A percentile compares a stretch with the other conserved stretches of the same genome.
phyloP scores from a whole-genome alignment of 306 rosid species.

The Acacia crassicarpa region DNA sequence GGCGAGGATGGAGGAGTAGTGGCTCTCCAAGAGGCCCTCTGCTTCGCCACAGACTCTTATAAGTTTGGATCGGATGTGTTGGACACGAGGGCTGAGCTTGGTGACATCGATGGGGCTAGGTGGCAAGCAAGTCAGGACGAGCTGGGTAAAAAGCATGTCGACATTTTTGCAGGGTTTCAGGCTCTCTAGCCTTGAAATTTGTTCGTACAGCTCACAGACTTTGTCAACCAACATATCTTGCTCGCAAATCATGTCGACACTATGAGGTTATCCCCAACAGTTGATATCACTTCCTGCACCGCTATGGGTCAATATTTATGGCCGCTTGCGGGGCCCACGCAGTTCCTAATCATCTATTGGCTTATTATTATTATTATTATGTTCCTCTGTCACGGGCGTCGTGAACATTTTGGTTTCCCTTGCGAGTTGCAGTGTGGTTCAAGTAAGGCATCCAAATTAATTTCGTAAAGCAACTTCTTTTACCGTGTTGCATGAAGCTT shows the following conservation, averaged over 20 bases:
- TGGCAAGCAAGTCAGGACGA: constrained; percentile 80
- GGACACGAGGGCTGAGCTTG: constrained; percentile 44
- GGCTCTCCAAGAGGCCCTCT: constrained; percentile 68
- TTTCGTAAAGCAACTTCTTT: not conserved
- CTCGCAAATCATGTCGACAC: constrained; percentile 79
- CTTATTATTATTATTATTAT: not conserved
- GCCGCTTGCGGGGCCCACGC: constrained; percentile 35
- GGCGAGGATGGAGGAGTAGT: constrained; percentile 57
- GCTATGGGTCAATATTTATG: constrained; percentile 38
- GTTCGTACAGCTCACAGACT: constrained; percentile 49
- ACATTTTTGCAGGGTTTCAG: constrained; percentile 83
- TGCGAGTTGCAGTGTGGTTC: not conserved
- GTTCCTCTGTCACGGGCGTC: not conserved
- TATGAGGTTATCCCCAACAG: constrained; percentile 33
- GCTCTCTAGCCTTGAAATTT: constrained; percentile 60
- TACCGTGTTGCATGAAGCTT: not conserved
- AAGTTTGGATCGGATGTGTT: constrained; percentile 57
- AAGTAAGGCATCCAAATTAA: not conserved
- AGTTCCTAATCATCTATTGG: not conserved
- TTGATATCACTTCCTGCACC: not conserved
- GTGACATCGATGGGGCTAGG: constrained; percentile 64
- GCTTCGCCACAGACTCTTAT: constrained; percentile 73
- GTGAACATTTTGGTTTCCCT: not conserved
- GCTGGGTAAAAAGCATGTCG: constrained; percentile 76
- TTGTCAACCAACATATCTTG: constrained; percentile 57